Conservation (phyloP, 495 filamentous ascomycete species). For the Corynascus novoguineensis region DNA sequence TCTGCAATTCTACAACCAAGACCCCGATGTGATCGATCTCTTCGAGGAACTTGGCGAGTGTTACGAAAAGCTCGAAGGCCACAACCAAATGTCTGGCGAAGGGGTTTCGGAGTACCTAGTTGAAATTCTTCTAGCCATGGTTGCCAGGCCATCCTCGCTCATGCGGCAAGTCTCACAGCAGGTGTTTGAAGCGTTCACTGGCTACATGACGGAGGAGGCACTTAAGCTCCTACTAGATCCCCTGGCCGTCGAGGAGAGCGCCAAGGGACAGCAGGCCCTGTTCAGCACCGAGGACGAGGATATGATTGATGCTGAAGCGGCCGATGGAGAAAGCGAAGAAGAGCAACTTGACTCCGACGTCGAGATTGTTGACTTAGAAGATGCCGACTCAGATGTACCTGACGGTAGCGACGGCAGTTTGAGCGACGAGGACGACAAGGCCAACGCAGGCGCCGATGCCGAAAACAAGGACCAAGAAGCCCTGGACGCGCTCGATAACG, state of each 20-base stretch:
- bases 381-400: constrained; percentile 34
- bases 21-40: constrained; percentile 63
- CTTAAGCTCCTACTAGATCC: constrained; percentile 70
- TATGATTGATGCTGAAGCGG: constrained; percentile 39
- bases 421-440: constrained; percentile 29
- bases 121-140: constrained; percentile 80
- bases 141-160: constrained; percentile 77
- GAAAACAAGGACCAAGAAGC: constrained; percentile 45
- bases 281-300: constrained; percentile 70
- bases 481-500: constrained; percentile 65
- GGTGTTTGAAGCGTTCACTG: constrained; percentile 75
- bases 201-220: constrained; percentile 61
- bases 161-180: constrained; percentile 81
- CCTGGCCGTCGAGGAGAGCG: constrained; percentile 70
- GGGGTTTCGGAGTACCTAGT: constrained; percentile 71
- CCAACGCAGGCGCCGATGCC: constrained; percentile 20
- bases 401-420: constrained; percentile 41
- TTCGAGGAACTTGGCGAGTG: constrained; percentile 37
- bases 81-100: constrained; percentile 30
- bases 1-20: constrained; percentile 82
- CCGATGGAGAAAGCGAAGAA: constrained; percentile 27
- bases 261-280: constrained; percentile 75
- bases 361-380: constrained; percentile 39
- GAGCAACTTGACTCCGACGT: constrained; percentile 43
- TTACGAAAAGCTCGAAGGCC: constrained; percentile 52